These are phyloP conservation scores for Schwanniomyces sp. DNA, from an alignment of 805 yeast species.

Conservation along the genomic window DNA sequence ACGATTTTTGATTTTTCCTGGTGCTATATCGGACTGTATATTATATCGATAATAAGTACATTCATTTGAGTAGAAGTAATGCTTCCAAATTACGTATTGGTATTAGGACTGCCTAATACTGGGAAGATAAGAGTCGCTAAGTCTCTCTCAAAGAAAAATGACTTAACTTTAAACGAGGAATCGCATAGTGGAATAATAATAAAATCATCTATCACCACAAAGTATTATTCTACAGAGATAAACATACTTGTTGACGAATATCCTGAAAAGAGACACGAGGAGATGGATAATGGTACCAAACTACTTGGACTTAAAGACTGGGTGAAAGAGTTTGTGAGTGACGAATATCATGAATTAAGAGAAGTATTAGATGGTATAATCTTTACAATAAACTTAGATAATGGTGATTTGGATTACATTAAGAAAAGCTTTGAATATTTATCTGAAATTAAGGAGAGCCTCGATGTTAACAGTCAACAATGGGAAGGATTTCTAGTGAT, in stretches of 20 bases:
- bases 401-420: conserved; percentile 18
- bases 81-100: conserved; percentile 41
- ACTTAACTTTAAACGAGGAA: conserved; percentile 26
- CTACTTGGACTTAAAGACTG: conserved; percentile 28
- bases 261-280: conserved; percentile 19
- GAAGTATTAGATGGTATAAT: conserved; percentile 48
- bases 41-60: neutral
- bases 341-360: conserved; percentile 43
- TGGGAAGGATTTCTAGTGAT: conserved; percentile 34
- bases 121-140: conserved; percentile 37
- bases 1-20: neutral
- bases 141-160: conserved; percentile 24
- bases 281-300: conserved; percentile 8
- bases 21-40: conserved; percentile 1
- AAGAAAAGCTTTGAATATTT: conserved; percentile 16
- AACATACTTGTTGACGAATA: conserved; percentile 39
- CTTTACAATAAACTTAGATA: conserved; percentile 34
- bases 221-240: conserved; percentile 29
- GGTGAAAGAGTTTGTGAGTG: conserved; percentile 36
- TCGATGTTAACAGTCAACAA: conserved; percentile 9
- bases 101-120: conserved; percentile 44
- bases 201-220: conserved; percentile 23
- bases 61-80: conserved; percentile 2
- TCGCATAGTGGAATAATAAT: conserved; percentile 35
- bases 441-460: conserved; percentile 8